Evolutionary conservation across 805 yeast genomes (phyloP).

Genomic region (Monosporozyma yasuniensis): DNA sequence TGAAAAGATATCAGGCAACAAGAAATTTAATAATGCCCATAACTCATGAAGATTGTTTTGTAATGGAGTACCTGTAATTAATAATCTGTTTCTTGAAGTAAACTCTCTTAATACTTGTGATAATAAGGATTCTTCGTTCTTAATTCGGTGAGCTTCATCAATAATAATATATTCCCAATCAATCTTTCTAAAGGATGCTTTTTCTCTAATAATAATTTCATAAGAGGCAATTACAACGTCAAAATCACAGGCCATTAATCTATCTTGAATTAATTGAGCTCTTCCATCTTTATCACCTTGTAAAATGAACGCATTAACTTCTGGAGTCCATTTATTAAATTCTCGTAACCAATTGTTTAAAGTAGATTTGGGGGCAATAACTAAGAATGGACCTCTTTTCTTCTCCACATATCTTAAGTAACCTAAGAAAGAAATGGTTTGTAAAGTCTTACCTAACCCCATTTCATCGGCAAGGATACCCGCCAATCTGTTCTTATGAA

Average conservation of each 20-base stretch:
- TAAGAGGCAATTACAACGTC: conserved; percentile 67
- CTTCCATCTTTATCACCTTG: conserved; percentile 72
- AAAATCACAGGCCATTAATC: conserved; percentile 50
- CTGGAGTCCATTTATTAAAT: conserved; percentile 72
- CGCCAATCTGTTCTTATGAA: conserved; percentile 57
- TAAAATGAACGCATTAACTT: conserved; percentile 56
- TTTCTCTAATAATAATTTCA: conserved; percentile 70
- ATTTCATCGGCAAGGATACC: conserved; percentile 81
- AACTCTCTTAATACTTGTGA: conserved; percentile 70
- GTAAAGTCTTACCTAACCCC: conserved; percentile 79
- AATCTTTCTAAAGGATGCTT: conserved; percentile 54
- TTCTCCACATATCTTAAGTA: conserved; percentile 54
- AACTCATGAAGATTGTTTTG: conserved; percentile 73
- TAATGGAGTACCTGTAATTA: conserved; percentile 76
- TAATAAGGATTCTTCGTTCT: conserved; percentile 63
- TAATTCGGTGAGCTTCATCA: conserved; percentile 76
- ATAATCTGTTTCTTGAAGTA: conserved; percentile 57
- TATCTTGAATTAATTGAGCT: conserved; percentile 41
- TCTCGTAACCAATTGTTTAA: conserved; percentile 76
- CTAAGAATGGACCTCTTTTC: conserved; percentile 62
- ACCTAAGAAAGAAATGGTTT: conserved; percentile 69
- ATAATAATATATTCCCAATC: conserved; percentile 70
- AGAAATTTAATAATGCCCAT: conserved; percentile 72
- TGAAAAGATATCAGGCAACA: conserved; percentile 70
- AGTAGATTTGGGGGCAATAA: conserved; percentile 73